Evolutionary conservation across 2,329 filamentous ascomycete genomes (phyloP), one percentile per base, ranked within the genome.

Genomic region (Penicillium brevicompactum): DNA sequence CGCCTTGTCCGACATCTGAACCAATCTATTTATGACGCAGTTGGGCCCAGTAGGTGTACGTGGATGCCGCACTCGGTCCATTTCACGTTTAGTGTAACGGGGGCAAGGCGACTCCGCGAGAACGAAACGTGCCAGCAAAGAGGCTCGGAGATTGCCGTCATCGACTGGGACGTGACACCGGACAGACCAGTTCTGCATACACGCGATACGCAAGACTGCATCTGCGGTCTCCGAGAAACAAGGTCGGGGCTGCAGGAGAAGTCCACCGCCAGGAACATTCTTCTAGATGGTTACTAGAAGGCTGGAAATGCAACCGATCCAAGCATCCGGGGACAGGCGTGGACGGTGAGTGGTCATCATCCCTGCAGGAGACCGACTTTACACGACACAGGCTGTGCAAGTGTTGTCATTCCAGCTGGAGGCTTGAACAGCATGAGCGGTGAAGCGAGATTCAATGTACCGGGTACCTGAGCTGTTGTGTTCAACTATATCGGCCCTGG

Each of bases 271-370:
- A 62, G 62, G 58, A 56, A 63, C 59, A 53, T 64, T 58, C 62
- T 70, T 70, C 67, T 64, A 70, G 66, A 68, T 60, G 58, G 62
- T 67, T 59, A 61, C 58, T 64, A 63, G 64, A 67, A 69, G 57
- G 56, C 57, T 67, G 53, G 24, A 51, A 55, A 53, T 56, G 48
- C 54, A 59, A 57, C 60, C 55, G 55, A 61, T 53, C 59, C 61
- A 62, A 50, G 53, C 60, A 67, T 68, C 59, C 51, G 65, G 63
- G 61, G 53, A 42, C 5, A 5, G 52, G 9, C 24, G 43, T 13
- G 48, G 46, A 10, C 38, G 45, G 11, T 61, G 47, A 64, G 16
- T 64, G 62, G 63, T 24, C 22, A 13, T 8, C 18, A 60, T 61
- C 56, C 57, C 57, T 63, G 60, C 30, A 46, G 40, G 32, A 31